phyloP scores from a whole-genome alignment of 2,329 filamentous ascomycete species.

The Xylaria sp. region DNA sequence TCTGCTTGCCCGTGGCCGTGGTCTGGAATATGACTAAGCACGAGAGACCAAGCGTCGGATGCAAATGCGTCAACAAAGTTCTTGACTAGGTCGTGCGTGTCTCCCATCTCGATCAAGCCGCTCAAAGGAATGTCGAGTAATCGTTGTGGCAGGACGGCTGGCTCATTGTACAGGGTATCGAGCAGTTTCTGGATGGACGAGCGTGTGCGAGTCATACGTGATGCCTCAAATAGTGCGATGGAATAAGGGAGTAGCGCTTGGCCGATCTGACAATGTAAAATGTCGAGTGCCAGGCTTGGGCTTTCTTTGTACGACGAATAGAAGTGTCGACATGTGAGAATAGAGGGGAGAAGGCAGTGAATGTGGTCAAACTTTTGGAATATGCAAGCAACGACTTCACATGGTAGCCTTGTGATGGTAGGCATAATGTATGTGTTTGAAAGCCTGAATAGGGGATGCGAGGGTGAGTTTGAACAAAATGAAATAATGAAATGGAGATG shows the following conservation, averaged over 20 bases:
- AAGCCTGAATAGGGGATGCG: no score
- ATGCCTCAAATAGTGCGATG: background rate
- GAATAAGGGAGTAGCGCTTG: background rate
- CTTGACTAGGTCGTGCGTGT: conserved; percentile 28
- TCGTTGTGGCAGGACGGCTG: background rate
- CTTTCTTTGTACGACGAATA: conserved; percentile 31
- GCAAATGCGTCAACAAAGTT: conserved; percentile 27
- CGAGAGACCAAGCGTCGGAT: conserved; percentile 23
- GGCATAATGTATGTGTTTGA: conserved; percentile 13
- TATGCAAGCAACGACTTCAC: conserved; percentile 19
- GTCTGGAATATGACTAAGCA: background rate
- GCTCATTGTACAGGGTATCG: background rate
- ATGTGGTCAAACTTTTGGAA: conserved; percentile 24
- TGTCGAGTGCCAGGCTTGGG: conserved; percentile 14
- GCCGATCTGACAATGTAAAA: conserved; percentile 24
- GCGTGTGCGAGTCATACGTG: background rate
- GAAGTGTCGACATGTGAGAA: conserved; percentile 34
- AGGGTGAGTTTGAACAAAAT: no score
- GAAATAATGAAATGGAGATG: no score
- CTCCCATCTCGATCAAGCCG: conserved; percentile 24
- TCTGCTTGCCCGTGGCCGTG: no score
- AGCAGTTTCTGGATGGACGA: background rate
- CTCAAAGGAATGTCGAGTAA: background rate
- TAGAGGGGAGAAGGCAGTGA: conserved; percentile 24
- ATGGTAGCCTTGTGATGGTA: background rate